A percentile compares a stretch with the other conserved stretches of the same genome.
Evolutionary conservation across 2,329 filamentous ascomycete species (phyloP).

Genomic region (Grosmannia serpens): DNA sequence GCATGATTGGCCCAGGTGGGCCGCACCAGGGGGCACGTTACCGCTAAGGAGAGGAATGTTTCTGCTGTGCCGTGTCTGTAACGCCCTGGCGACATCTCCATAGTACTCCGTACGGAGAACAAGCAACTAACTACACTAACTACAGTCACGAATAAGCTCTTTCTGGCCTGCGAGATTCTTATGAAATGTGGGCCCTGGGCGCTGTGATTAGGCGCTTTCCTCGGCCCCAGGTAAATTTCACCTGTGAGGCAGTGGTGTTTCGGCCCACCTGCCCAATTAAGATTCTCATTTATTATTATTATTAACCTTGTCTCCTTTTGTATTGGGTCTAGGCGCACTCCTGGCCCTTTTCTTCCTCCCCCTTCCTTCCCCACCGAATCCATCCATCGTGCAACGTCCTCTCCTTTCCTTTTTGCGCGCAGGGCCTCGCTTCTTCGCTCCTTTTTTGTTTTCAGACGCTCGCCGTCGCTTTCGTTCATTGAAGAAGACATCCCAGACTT

Average conservation of each 20-base stretch:
- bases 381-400: neutral
- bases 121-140: neutral
- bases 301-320: slow-evolving; percentile 3
- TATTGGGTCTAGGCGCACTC: neutral
- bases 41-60: too few species aligned
- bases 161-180: neutral
- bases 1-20: too few species aligned
- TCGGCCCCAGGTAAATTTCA: neutral
- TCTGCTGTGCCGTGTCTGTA: neutral
- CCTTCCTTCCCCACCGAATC: neutral
- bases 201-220: neutral
- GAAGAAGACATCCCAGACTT: neutral
- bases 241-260: neutral
- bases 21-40: too few species aligned
- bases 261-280: neutral
- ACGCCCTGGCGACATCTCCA: too few species aligned
- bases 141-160: neutral
- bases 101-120: neutral
- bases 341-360: neutral
- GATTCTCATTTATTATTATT: neutral
- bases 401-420: neutral
- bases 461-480: slow-evolving; percentile 3
- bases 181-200: neutral
- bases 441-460: slow-evolving; percentile 1
- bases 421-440: neutral